Conservation (phyloP, 257 asterid genomes). For the Eucommia ulmoides region DNA sequence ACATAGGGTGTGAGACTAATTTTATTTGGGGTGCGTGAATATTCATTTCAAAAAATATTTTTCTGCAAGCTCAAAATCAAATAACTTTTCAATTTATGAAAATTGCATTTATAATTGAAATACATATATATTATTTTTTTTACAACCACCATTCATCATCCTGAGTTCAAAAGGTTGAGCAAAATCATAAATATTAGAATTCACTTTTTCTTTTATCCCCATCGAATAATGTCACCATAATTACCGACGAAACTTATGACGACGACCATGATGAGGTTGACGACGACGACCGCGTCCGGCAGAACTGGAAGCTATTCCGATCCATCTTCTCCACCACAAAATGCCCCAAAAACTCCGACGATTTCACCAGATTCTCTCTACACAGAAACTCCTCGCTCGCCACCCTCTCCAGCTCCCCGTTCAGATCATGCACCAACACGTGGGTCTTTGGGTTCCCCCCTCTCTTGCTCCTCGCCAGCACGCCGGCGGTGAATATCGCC, state of each 20-base stretch:
- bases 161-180: too few relatives aligned
- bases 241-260: neutral
- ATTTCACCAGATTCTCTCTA: slow-evolving; percentile 1
- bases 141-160: too few relatives aligned
- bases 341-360: neutral
- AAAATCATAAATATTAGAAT: neutral
- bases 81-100: too few relatives aligned
- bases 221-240: neutral
- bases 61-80: too few relatives aligned
- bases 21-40: too few relatives aligned
- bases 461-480: slow-evolving; percentile 1
- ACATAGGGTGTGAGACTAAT: too few relatives aligned
- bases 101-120: too few relatives aligned
- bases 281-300: neutral
- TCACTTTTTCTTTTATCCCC: neutral
- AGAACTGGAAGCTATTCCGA: neutral
- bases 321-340: slow-evolving; percentile 1
- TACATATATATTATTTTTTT: too few relatives aligned
- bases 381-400: neutral
- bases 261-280: neutral
- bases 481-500: neutral
- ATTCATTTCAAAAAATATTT: too few relatives aligned
- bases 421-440: neutral
- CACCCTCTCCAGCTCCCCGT: neutral
- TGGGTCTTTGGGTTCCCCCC: neutral